Conservation (phyloP, 2,329 filamentous ascomycete species). For the Teratosphaeriaceae sp. region DNA sequence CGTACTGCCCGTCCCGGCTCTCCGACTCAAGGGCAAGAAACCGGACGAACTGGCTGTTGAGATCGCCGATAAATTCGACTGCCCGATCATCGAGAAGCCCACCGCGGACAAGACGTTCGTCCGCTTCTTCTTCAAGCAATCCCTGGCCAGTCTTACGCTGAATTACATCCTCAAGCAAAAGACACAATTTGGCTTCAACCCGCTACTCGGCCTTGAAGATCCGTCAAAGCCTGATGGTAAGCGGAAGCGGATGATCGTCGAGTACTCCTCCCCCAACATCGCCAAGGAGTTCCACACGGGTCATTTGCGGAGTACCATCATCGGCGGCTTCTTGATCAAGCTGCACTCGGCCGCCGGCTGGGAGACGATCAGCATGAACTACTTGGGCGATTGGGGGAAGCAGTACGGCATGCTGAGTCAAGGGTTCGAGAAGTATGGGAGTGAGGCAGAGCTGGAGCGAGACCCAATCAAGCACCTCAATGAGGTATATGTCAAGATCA, state of each 20-base stretch:
- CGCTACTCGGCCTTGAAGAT: constrained; percentile 53
- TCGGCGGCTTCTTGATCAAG: constrained; percentile 66
- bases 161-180: constrained; percentile 61
- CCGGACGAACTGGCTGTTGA: constrained; percentile 51
- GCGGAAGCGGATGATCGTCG: constrained; percentile 64
- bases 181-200: constrained; percentile 57
- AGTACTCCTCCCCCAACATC: constrained; percentile 82
- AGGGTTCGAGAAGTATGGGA: constrained; percentile 68
- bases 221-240: constrained; percentile 53
- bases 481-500: constrained; percentile 74
- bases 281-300: constrained; percentile 75
- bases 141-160: constrained; percentile 59
- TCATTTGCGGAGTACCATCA: constrained; percentile 70
- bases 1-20: constrained; percentile 69
- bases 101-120: constrained; percentile 61
- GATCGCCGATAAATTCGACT: constrained; percentile 51
- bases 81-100: constrained; percentile 66
- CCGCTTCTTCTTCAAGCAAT: constrained; percentile 70
- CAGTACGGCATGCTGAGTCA: constrained; percentile 66
- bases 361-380: constrained; percentile 67
- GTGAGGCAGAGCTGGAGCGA: constrained; percentile 60
- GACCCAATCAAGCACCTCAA: constrained; percentile 80
- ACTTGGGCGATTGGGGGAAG: constrained; percentile 74
- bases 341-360: constrained; percentile 62
- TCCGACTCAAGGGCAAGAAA: constrained; percentile 64